phyloP scores from a whole-genome alignment of 371 early-diverging fungal species.

The Sporodiniella umbellata region DNA sequence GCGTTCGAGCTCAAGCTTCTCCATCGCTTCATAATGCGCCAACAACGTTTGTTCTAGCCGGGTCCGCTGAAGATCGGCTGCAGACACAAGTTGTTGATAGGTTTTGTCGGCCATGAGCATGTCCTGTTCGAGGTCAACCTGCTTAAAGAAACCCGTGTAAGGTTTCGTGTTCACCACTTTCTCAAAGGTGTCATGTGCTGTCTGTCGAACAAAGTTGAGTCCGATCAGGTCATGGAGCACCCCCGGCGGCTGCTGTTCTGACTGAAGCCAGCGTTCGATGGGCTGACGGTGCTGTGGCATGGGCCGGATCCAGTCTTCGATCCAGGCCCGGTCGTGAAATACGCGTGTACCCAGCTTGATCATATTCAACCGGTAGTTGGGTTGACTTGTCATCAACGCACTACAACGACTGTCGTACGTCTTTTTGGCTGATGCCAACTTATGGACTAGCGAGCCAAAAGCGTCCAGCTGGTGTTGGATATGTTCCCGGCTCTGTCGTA shows the following conservation, averaged over 20 bases:
- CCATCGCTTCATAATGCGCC: slow-evolving; percentile 55
- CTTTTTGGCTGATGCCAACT: slow-evolving; percentile 10
- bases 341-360: slow-evolving; percentile 7
- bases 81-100: slow-evolving; percentile 54
- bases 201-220: not conserved
- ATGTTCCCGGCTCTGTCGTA: slow-evolving; percentile 45
- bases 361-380: slow-evolving; percentile 5
- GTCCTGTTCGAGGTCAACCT: slow-evolving; percentile 17
- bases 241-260: not conserved
- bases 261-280: not conserved
- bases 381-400: slow-evolving; percentile 8
- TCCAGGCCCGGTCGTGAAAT: slow-evolving; percentile 13
- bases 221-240: not conserved
- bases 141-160: slow-evolving; percentile 20
- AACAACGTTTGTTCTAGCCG: slow-evolving; percentile 63
- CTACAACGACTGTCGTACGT: slow-evolving; percentile 16
- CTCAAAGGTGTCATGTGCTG: not conserved
- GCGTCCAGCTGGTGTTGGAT: slow-evolving; percentile 44
- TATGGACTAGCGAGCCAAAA: slow-evolving; percentile 25
- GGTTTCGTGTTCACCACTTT: not conserved
- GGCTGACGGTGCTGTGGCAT: not conserved
- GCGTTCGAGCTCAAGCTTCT: slow-evolving; percentile 54
- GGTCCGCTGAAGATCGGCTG: slow-evolving; percentile 58
- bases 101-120: slow-evolving; percentile 55
- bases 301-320: slow-evolving; percentile 5